phyloP scores from a whole-genome alignment of 495 filamentous ascomycete genomes.

The Penicillium argentinense region DNA sequence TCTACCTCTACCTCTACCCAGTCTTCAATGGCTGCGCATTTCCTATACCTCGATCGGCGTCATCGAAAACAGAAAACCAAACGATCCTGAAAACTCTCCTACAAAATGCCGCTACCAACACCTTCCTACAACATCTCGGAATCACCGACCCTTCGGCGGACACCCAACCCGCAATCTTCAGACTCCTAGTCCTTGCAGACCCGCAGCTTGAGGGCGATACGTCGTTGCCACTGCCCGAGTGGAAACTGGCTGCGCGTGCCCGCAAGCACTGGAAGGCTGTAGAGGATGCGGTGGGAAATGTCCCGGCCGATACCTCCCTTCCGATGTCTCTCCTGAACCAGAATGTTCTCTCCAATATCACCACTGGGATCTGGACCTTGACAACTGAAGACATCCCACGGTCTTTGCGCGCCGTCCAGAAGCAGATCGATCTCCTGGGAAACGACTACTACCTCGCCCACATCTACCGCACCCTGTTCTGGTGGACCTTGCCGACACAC shows the following conservation, averaged over 20 bases:
- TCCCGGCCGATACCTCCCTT: constrained; percentile 10
- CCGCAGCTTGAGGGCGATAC: constrained; percentile 95
- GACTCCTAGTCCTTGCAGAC: constrained; percentile 87
- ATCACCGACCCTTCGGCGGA: constrained; percentile 22
- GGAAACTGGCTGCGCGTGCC: constrained; percentile 60
- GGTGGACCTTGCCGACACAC: constrained; percentile 83
- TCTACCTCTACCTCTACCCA: constrained; percentile 89
- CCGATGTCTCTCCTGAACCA: constrained; percentile 18
- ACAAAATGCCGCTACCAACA: constrained; percentile 44
- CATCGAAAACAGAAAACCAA: not conserved
- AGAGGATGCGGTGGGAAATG: constrained; percentile 21
- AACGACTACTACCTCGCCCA: constrained; percentile 96
- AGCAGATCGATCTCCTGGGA: constrained; percentile 82
- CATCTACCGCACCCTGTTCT: constrained; percentile 81
- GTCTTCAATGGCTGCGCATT: constrained; percentile 80
- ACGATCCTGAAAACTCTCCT: constrained; percentile 13
- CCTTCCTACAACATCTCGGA: constrained; percentile 47
- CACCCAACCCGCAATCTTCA: constrained; percentile 59
- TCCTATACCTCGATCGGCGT: constrained; percentile 50
- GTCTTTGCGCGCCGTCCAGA: constrained; percentile 61
- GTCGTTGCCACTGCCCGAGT: constrained; percentile 63
- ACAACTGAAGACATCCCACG: constrained; percentile 64
- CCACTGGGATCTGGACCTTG: constrained; percentile 49
- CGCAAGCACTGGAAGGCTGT: constrained; percentile 48
- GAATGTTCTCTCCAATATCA: constrained; percentile 39